A percentile compares a stretch with the other conserved stretches of the same genome.
Conservation (phyloP, 345 rosid genomes). For the Murraya paniculata region DNA sequence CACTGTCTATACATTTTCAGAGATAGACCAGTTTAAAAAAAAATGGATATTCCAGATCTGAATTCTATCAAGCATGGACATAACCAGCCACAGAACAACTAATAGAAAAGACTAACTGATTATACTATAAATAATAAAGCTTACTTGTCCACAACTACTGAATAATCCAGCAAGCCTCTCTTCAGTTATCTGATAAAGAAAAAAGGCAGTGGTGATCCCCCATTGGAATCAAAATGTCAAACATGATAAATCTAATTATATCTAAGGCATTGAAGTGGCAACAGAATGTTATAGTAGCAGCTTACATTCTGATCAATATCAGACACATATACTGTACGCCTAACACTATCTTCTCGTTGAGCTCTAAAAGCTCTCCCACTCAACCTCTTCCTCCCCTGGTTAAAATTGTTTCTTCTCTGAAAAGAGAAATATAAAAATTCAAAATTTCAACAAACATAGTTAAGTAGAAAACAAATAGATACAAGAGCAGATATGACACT, state of each 20-base stretch:
- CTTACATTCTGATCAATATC: slow-evolving; percentile 60
- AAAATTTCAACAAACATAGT: background rate
- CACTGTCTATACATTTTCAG: background rate
- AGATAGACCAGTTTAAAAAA: background rate
- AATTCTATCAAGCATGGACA: background rate
- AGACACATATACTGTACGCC: slow-evolving; percentile 62
- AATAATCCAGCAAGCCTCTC: slow-evolving; percentile 84
- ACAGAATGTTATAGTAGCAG: background rate
- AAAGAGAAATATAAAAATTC: background rate
- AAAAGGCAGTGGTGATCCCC: background rate
- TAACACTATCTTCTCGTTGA: slow-evolving; percentile 66
- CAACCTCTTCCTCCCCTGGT: slow-evolving; percentile 63
- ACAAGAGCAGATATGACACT: background rate
- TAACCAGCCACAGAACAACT: background rate
- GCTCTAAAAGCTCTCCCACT: slow-evolving; percentile 55
- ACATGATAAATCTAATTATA: background rate
- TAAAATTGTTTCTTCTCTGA: slow-evolving; percentile 58
- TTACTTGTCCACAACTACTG: slow-evolving; percentile 76
- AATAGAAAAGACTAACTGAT: background rate
- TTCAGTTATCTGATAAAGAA: slow-evolving; percentile 66
- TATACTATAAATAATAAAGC: slow-evolving; percentile 21
- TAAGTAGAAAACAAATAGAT: background rate
- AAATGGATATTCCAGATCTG: background rate
- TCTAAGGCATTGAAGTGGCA: background rate
- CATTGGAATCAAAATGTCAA: background rate